Conservation (phyloP, 2,329 filamentous ascomycete genomes). For the Alternaria viburni region DNA sequence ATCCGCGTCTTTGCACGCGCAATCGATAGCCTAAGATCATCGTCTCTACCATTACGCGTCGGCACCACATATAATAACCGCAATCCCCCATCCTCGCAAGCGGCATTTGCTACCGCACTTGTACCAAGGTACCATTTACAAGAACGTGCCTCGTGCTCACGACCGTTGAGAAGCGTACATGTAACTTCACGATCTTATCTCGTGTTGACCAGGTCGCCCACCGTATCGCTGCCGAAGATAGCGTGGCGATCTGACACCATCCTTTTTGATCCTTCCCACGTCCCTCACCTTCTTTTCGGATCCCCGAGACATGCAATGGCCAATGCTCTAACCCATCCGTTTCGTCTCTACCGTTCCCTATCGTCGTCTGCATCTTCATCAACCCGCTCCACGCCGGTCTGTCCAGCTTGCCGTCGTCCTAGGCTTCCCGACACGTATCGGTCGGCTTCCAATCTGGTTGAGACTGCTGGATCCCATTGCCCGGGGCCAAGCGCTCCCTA, state of each 20-base stretch:
- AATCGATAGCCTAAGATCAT: conserved; percentile 5
- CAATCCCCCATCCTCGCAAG: neutral
- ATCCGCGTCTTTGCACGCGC: conserved; percentile 4
- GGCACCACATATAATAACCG: conserved; percentile 39
- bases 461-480: neutral
- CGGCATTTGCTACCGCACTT: neutral
- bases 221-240: conserved; percentile 17
- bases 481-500: conserved; percentile 5
- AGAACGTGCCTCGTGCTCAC: neutral
- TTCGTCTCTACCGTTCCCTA: neutral
- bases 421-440: neutral
- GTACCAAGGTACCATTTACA: neutral
- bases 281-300: conserved; percentile 7
- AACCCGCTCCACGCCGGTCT: neutral
- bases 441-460: neutral
- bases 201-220: conserved; percentile 5
- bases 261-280: conserved; percentile 16
- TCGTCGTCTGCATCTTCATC: neutral
- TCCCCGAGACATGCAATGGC: neutral
- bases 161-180: conserved; percentile 1
- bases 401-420: neutral
- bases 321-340: neutral
- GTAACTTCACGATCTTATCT: conserved; percentile 2
- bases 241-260: conserved; percentile 16
- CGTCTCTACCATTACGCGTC: conserved; percentile 31